Evolutionary conservation across 2,329 filamentous ascomycete species (phyloP).

Genomic region (Myriosclerotinia duriaeana): DNA sequence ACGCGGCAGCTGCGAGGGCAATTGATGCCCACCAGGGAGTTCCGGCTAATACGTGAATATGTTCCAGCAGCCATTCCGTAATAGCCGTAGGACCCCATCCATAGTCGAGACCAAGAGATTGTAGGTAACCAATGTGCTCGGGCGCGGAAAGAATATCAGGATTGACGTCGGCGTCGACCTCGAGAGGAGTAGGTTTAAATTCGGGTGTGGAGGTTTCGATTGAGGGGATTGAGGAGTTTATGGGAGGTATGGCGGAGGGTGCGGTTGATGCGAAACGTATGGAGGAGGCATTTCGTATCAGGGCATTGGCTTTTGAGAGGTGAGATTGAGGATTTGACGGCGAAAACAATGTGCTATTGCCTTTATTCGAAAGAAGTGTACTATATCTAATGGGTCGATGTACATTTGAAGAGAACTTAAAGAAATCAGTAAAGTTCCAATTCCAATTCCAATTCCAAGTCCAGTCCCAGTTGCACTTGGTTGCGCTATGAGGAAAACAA

Average conservation of each 20-base stretch:
- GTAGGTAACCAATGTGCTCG: slow-evolving; percentile 78
- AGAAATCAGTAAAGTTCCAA: slow-evolving; percentile 26
- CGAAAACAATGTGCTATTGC: slow-evolving; percentile 26
- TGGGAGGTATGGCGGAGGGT: slow-evolving; percentile 24
- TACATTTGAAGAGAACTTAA: slow-evolving; percentile 40
- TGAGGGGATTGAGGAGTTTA: slow-evolving; percentile 18
- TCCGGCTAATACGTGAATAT: slow-evolving; percentile 72
- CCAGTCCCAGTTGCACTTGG: not conserved
- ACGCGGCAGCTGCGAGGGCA: slow-evolving; percentile 58
- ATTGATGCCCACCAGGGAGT: slow-evolving; percentile 84
- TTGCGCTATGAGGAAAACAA: slow-evolving; percentile 2
- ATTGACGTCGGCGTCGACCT: slow-evolving; percentile 31
- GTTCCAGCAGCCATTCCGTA: slow-evolving; percentile 77
- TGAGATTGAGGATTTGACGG: slow-evolving; percentile 26
- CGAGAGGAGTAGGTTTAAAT: slow-evolving; percentile 29
- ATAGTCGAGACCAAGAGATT: slow-evolving; percentile 80
- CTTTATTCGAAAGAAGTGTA: slow-evolving; percentile 33
- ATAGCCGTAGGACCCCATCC: slow-evolving; percentile 75
- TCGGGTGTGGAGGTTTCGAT: slow-evolving; percentile 23
- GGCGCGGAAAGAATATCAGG: slow-evolving; percentile 32
- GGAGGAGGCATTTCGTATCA: slow-evolving; percentile 35
- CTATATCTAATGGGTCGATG: slow-evolving; percentile 33
- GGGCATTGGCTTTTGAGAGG: slow-evolving; percentile 27
- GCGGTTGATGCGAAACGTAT: slow-evolving; percentile 38
- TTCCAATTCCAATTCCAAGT: not conserved